Base-by-base conservation (phyloP, 352 stramenopile species). In the Globisporangium perplexum region DNA sequence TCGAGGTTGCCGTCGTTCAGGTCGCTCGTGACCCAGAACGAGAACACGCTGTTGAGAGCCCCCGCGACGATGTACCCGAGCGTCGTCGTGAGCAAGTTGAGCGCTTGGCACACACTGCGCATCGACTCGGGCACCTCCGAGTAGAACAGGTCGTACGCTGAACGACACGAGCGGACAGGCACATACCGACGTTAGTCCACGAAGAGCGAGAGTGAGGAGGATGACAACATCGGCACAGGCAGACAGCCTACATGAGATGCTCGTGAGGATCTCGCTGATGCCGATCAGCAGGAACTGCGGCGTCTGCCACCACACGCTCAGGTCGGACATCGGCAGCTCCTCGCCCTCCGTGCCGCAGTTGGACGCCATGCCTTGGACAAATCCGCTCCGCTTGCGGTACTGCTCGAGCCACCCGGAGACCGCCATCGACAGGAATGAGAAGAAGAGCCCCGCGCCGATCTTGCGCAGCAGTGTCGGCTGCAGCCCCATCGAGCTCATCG, bases 141-240 rank as follows among this genome's bases (percentile, higher is more conserved):
- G 64, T 96, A 97, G 62, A 96, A 97, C n/a, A 97, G 62, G 60
- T 93, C 85, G 68, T 93, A 94, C 10, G 85, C 72, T 87, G 53
- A 57, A 35, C 6, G 12, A 20, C 3, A 20, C n/a, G 15, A 23
- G 24, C 43, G 55, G 26, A 62, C n/a, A 24, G 31, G 35, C 17
- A 49, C 26, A 33, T 36, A 55, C 0, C 28, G 3, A 8, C 11
- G 31, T 36, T 36, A 36, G 31, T 15, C 31, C 31, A 36, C 31
- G 15, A 28, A 33, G 24, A 48, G 33, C 46, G 18, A 57, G 18
- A 8, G 14, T 42, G 26, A 41, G 28, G n/a, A 1, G 30, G 22
- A 35, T 17, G 17, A 45, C 41, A 36, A 24, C 41, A 54, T 6
- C 12, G 47, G 10, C 28, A 42, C 18, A 22, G 17, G 0, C 33